Evolutionary conservation across 2,329 filamentous ascomycete species (phyloP).

Genomic region (Purpureocillium lavendulum): DNA sequence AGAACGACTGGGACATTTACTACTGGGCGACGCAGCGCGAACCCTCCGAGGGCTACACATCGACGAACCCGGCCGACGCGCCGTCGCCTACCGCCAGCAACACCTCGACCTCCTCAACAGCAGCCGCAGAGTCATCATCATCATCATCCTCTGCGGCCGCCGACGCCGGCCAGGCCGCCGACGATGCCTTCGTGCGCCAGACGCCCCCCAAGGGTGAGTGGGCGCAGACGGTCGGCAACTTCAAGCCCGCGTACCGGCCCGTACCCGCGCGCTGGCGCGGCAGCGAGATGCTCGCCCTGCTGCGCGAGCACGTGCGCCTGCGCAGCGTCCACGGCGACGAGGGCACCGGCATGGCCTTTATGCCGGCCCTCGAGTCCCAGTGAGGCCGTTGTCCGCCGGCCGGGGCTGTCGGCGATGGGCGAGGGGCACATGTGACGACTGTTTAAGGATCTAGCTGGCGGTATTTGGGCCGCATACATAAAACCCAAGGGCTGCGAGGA

Average conservation of each 20-base stretch:
- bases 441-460: too few relatives aligned
- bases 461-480: too few relatives aligned
- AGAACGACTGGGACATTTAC: constrained; percentile 99
- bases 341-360: constrained; percentile 46
- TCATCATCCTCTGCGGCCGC: too few relatives aligned
- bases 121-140: constrained; percentile 3
- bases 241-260: constrained; percentile 86
- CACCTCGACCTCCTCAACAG: constrained; percentile 6
- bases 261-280: constrained; percentile 80
- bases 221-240: constrained; percentile 92
- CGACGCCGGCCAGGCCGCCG: constrained; percentile 5
- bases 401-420: too few relatives aligned
- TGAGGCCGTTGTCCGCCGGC: too few relatives aligned
- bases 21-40: constrained; percentile 93
- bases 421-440: too few relatives aligned
- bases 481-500: too few relatives aligned
- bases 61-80: constrained; percentile 24
- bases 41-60: constrained; percentile 38
- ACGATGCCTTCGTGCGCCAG: constrained; percentile 21
- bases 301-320: constrained; percentile 72
- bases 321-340: constrained; percentile 35
- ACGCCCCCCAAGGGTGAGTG: constrained; percentile 62
- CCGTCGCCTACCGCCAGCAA: constrained; percentile 13
- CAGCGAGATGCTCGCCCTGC: constrained; percentile 67
- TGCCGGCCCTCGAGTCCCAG: constrained; percentile 35